Base-by-base conservation (phyloP, 257 asterid species). In the Jacaranda mimosifolia region DNA sequence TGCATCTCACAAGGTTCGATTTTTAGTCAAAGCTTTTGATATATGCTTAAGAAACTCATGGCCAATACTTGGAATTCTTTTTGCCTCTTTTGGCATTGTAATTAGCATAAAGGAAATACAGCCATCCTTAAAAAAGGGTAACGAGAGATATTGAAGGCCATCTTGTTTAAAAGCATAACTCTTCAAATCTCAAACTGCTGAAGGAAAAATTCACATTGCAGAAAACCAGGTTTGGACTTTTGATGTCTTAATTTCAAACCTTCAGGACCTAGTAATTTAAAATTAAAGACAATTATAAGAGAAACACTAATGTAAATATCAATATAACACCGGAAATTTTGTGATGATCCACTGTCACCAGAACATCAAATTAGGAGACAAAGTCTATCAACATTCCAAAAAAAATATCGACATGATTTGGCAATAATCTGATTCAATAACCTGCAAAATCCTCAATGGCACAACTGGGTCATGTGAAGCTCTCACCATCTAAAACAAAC, bases 311-410 rank as follows among this genome's bases (percentile, higher is more conserved):
- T 59, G 38, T 40, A 36, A 26, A 43, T 55, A 55, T 48, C 66
- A 59, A 38, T 4, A 63, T 12, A 72, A 39, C 7, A 13, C 76
- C 57, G 51, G 63, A 32, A 78, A 70, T 58, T 57, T 52, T 52
- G 73, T 62, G 42, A 11, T 42, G 53, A 46, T 17, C 4, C 1
- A 10, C 55, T 15, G 42, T 19, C 43, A 55, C 26, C 10, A 5
- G 36, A 26, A 35, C 65, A 59, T 36, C 8, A 63, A 12, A 17
- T 36, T 12, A n/a, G 63, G 60, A 5, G 45, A 48, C 13, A 36
- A 70, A 70, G 18, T 77, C 60, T n/a, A 77, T 48, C 72, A 59
- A 46, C 43, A 67, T 21, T 63, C n/a, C 14, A 14, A 60, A 45
- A 53, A 4, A 46, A 17, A 19, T 21, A 26, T 26, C 32, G 43